Evolutionary conservation across 2,329 filamentous ascomycete species (phyloP).

Genomic region (Trichothecium sympodiale): DNA sequence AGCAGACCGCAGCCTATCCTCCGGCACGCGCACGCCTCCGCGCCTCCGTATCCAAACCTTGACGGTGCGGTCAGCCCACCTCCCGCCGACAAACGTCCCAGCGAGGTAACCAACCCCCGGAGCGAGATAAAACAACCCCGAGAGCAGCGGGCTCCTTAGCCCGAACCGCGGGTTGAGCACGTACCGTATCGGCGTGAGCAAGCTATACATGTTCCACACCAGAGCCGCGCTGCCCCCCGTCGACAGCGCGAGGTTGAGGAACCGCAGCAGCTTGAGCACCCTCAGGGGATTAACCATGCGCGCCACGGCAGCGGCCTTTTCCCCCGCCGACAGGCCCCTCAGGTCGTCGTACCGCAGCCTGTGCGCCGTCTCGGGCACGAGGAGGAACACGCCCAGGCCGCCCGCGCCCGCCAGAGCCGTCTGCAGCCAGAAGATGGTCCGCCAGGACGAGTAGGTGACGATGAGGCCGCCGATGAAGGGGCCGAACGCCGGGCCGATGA

Average conservation of each 20-base stretch:
- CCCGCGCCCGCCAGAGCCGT: conserved; percentile 53
- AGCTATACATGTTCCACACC: conserved; percentile 60
- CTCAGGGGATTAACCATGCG: conserved; percentile 56
- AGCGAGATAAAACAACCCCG: conserved; percentile 63
- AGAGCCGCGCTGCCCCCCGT: conserved; percentile 47
- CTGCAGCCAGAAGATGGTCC: conserved; percentile 69
- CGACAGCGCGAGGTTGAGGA: conserved; percentile 56
- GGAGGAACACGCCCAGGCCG: conserved; percentile 47
- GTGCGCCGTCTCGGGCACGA: conserved; percentile 65
- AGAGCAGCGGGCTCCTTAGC: conserved; percentile 53
- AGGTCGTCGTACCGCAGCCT: conserved; percentile 52
- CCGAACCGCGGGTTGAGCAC: conserved; percentile 65
- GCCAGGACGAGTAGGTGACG: conserved; percentile 63
- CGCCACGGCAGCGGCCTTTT: conserved; percentile 45
- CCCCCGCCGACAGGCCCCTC: conserved; percentile 33
- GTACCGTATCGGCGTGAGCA: conserved; percentile 58
- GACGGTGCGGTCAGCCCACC: conserved; percentile 57
- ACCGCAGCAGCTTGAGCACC: conserved; percentile 51
- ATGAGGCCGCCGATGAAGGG: conserved; percentile 66
- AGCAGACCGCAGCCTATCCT: conserved; percentile 54
- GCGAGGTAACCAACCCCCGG: conserved; percentile 59
- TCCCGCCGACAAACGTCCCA: conserved; percentile 61
- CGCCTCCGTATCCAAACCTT: conserved; percentile 52
- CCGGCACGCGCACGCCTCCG: conserved; percentile 47
- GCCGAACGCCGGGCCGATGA: conserved; percentile 61